phyloP scores from a whole-genome alignment of 345 rosid species.

The Zanthoxylum bungeanum region DNA sequence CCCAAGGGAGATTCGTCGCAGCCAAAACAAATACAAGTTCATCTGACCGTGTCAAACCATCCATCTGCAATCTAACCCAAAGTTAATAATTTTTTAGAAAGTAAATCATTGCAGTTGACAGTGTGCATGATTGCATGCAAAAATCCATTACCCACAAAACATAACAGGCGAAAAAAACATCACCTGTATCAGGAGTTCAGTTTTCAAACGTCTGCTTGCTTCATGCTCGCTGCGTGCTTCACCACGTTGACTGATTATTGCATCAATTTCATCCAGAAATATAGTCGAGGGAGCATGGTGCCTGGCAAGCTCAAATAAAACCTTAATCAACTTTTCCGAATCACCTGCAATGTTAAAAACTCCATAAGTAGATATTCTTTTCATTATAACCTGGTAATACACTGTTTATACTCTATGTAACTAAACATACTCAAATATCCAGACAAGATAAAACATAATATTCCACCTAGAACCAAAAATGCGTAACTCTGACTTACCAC shows the following conservation, averaged over 20 bases:
- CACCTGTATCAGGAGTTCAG: constrained; percentile 98
- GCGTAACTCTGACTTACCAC: constrained; percentile 45
- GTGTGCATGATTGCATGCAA: not conserved
- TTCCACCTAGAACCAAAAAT: not conserved
- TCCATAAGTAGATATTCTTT: constrained; percentile 15
- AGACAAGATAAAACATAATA: not conserved
- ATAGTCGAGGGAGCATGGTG: constrained; percentile 97
- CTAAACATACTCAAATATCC: not conserved
- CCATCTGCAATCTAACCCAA: constrained; percentile 70
- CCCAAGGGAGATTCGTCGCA: constrained; percentile 99
- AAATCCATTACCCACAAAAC: not conserved
- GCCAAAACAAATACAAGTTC: constrained; percentile 97
- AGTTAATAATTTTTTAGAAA: constrained; percentile 21
- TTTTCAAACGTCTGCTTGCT: constrained; percentile 97
- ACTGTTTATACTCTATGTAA: not conserved
- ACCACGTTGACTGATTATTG: constrained; percentile 95
- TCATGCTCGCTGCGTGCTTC: constrained; percentile 96
- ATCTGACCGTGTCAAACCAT: constrained; percentile 75
- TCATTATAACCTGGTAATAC: not conserved
- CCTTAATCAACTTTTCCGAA: constrained; percentile 90
- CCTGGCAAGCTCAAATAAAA: constrained; percentile 92
- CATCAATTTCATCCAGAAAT: constrained; percentile 96
- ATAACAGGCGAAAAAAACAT: constrained; percentile 17
- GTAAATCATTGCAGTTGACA: constrained; percentile 5
- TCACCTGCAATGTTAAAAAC: constrained; percentile 61